phyloP scores from a whole-genome alignment of 2,329 filamentous ascomycete species.

The Diplodia mutila region DNA sequence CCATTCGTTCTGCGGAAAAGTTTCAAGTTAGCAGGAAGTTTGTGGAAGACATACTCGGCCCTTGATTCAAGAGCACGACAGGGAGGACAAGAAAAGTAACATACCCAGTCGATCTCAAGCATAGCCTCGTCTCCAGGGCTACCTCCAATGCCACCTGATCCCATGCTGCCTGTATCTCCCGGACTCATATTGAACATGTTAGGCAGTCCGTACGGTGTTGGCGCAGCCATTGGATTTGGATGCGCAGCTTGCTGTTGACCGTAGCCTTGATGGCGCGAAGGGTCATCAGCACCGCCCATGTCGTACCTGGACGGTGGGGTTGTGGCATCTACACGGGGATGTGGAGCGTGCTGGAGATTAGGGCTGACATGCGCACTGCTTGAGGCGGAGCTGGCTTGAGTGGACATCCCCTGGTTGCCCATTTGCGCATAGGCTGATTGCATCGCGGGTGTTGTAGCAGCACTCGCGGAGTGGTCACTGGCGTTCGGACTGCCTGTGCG shows the following conservation, averaged over 20 bases:
- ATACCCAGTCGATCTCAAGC: slow-evolving; percentile 27
- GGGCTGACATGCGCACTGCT: slow-evolving; percentile 13
- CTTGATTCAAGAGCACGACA: neutral
- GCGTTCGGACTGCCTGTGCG: slow-evolving; percentile 4
- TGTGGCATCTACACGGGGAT: neutral
- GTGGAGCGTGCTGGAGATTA: neutral
- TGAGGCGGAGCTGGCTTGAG: neutral
- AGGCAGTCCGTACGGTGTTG: neutral
- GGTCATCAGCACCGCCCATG: neutral
- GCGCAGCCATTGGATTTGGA: neutral
- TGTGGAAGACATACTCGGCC: neutral
- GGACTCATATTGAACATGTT: slow-evolving; percentile 24
- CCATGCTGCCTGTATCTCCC: slow-evolving; percentile 18
- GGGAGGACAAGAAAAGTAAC: neutral
- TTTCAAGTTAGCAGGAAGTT: neutral
- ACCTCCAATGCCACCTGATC: slow-evolving; percentile 15
- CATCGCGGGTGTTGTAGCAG: neutral
- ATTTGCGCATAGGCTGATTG: neutral
- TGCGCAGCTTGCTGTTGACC: neutral
- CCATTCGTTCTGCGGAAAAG: slow-evolving; percentile 47
- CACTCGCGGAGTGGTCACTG: neutral
- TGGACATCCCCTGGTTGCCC: neutral
- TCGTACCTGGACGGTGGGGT: slow-evolving; percentile 5
- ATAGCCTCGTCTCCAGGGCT: slow-evolving; percentile 23
- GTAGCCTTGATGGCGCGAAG: slow-evolving; percentile 5